Evolutionary conservation across 257 asterid species (phyloP).

Genomic region (Plantago ovata): DNA sequence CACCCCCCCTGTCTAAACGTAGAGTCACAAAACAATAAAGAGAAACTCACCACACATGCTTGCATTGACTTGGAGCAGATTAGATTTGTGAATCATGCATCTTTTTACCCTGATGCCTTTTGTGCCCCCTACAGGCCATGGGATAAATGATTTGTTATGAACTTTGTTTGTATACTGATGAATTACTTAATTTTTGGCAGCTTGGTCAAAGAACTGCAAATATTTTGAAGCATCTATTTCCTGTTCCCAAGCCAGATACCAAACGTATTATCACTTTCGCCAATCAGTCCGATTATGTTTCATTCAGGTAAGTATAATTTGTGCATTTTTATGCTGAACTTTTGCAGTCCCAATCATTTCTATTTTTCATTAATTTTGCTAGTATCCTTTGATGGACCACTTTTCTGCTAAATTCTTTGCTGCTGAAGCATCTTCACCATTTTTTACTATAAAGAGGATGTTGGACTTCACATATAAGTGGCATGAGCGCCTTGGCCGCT

Average conservation of each 20-base stretch:
- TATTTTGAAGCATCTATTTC: conserved; percentile 82
- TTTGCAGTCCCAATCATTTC: background rate
- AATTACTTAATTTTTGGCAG: conserved; percentile 41
- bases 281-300: conserved; percentile 65
- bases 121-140: background rate
- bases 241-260: conserved; percentile 91
- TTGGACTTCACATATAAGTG: too few species aligned
- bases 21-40: too few species aligned
- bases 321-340: conserved; percentile 3
- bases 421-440: too few species aligned
- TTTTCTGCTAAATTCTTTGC: background rate
- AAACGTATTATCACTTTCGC: conserved; percentile 84
- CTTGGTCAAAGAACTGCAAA: conserved; percentile 83
- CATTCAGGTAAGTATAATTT: conserved; percentile 70
- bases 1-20: too few species aligned
- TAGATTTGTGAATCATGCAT: too few species aligned
- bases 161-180: background rate
- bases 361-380: too few species aligned
- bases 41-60: too few species aligned
- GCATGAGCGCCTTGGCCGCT: too few species aligned
- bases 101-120: background rate
- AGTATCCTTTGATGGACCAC: background rate
- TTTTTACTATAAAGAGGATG: too few species aligned
- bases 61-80: too few species aligned
- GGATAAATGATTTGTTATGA: too few species aligned